phyloP scores from a whole-genome alignment of 495 filamentous ascomycete genomes.

The Neurospora cerealis region DNA sequence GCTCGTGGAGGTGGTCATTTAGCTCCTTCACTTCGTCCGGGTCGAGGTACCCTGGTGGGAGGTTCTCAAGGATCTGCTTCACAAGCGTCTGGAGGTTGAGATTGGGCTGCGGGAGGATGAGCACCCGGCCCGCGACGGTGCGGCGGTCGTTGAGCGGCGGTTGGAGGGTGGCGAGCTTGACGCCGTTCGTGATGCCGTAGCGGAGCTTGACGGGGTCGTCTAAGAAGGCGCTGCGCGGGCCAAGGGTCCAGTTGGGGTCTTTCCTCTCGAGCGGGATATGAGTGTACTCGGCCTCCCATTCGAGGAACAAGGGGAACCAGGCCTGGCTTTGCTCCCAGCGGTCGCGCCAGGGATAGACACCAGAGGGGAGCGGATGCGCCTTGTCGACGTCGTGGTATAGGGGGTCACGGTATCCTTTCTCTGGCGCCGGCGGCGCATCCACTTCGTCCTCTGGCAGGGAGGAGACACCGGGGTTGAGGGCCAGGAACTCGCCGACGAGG shows the following conservation, averaged over 20 bases:
- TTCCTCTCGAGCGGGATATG: constrained; percentile 13
- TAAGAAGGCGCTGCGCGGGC: too few relatives aligned
- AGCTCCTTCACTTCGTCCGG: constrained; percentile 4
- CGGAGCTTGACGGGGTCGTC: too few relatives aligned
- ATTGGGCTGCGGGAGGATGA: constrained; percentile 16
- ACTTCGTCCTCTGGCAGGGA: too few relatives aligned
- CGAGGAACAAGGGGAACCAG: constrained; percentile 39
- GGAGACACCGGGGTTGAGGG: too few relatives aligned
- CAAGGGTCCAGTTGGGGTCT: not conserved
- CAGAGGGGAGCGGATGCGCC: too few relatives aligned
- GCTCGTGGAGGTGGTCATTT: not conserved
- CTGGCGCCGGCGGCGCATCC: too few relatives aligned
- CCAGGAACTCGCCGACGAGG: too few relatives aligned
- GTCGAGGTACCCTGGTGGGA: constrained; percentile 1
- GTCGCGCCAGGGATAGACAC: constrained; percentile 14
- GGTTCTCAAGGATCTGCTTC: constrained; percentile 23
- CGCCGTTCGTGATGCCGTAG: too few relatives aligned
- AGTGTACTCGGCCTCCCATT: constrained; percentile 44
- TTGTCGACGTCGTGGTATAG: too few relatives aligned
- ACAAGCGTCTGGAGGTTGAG: constrained; percentile 7
- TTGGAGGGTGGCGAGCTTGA: too few relatives aligned
- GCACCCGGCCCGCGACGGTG: constrained; percentile 25
- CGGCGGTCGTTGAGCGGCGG: constrained; percentile 16
- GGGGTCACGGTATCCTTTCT: too few relatives aligned
- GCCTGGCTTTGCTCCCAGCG: constrained; percentile 18